Conservation (phyloP, 176 grass and related monocot species). For the Bromus sterilis region DNA sequence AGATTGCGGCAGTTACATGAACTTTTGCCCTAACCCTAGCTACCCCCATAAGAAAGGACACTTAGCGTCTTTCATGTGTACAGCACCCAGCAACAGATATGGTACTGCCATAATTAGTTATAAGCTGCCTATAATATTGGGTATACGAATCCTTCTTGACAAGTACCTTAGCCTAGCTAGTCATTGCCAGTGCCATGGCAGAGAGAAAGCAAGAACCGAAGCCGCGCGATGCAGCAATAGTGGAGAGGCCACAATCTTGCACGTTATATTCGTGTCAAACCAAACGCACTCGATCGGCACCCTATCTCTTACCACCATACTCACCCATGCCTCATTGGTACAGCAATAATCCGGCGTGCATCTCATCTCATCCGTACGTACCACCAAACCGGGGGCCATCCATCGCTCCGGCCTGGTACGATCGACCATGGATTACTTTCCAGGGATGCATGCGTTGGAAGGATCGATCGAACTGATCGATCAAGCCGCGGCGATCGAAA, state of each 20-base stretch:
- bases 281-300: background rate
- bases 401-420: background rate
- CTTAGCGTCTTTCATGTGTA: background rate
- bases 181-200: too few relatives aligned
- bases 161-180: background rate
- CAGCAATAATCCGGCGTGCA: background rate
- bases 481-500: background rate
- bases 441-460: background rate
- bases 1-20: background rate
- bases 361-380: background rate
- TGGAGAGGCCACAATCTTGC: background rate
- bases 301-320: background rate
- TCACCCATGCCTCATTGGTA: background rate
- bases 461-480: slow-evolving; percentile 1
- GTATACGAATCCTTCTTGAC: slow-evolving; percentile 12
- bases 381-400: slow-evolving; percentile 8
- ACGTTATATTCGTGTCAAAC: background rate
- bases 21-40: background rate
- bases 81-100: background rate
- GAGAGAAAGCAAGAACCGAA: background rate
- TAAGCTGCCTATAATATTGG: background rate
- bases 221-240: slow-evolving; percentile 9
- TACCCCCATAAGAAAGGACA: background rate
- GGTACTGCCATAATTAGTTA: background rate
- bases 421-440: background rate